A percentile compares a stretch with the other conserved stretches of the same genome.
These are phyloP conservation scores for Eucalyptus cloeziana DNA, from an alignment of 345 rosid species.

Conservation along the genomic window DNA sequence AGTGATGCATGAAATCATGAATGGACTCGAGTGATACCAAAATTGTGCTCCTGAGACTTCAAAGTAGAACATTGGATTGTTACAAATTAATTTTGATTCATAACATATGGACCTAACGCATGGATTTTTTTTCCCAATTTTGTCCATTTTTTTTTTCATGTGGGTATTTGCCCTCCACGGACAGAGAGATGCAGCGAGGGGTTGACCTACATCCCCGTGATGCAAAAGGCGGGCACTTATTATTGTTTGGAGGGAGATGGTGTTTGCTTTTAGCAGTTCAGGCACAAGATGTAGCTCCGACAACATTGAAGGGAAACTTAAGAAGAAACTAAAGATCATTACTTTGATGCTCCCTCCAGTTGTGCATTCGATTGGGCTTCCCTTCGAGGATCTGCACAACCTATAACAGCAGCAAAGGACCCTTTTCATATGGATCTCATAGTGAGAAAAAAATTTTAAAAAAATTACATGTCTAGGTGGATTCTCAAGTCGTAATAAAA, in stretches of 20 bases:
- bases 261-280: background rate
- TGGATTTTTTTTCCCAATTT: background rate
- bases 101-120: background rate
- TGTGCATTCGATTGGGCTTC: conserved; percentile 9
- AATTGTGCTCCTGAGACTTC: background rate
- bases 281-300: background rate
- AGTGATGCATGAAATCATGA: background rate
- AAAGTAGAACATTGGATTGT: background rate
- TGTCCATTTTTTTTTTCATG: background rate
- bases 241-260: background rate
- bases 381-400: conserved; percentile 44
- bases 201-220: background rate
- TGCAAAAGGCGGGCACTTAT: background rate
- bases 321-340: background rate
- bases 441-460: background rate
- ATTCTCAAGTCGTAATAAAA: background rate
- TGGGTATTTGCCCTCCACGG: background rate
- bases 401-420: conserved; percentile 1
- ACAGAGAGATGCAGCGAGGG: background rate
- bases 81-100: background rate
- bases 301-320: background rate
- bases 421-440: background rate
- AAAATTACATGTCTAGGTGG: background rate
- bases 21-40: background rate
- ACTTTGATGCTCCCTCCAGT: background rate